Percentiles rank a stretch among this genome's conserved stretches.
phyloP scores from a whole-genome alignment of 352 stramenopile genomes.

The Phytopythium boreale region DNA sequence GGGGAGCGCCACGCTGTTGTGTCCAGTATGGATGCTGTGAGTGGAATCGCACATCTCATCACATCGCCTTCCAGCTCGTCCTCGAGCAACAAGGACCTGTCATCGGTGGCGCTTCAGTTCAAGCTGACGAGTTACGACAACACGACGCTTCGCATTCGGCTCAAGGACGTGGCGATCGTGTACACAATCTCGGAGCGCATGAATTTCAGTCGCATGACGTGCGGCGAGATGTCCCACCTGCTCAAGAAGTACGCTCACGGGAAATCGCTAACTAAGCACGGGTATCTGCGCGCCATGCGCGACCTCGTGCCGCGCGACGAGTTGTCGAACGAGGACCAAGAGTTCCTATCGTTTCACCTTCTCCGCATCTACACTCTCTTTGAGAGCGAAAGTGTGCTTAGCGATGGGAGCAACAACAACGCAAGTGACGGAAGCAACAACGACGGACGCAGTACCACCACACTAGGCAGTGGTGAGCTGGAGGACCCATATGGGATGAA shows the following conservation, averaged over 20 bases:
- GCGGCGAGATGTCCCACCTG: conserved; percentile 59
- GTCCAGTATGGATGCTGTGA: conserved; percentile 53
- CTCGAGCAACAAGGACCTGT: conserved; percentile 48
- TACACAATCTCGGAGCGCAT: conserved; percentile 87
- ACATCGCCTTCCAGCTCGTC: conserved; percentile 45
- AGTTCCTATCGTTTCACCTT: conserved; percentile 86
- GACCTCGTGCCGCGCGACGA: conserved; percentile 65
- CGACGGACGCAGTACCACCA: conserved; percentile 25
- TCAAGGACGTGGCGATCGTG: conserved; percentile 85
- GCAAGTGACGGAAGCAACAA: conserved; percentile 14
- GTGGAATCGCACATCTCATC: conserved; percentile 58
- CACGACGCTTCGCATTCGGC: conserved; percentile 68
- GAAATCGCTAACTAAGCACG: conserved; percentile 66
- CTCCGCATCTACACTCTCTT: conserved; percentile 82
- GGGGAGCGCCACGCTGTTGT: conserved; percentile 33
- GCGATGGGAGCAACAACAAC: conserved; percentile 33
- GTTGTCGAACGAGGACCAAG: conserved; percentile 82
- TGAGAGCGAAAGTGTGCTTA: conserved; percentile 63
- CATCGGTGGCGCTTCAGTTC: conserved; percentile 78
- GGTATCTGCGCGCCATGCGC: conserved; percentile 76
- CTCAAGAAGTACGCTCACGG: conserved; percentile 70
- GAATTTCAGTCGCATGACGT: conserved; percentile 69
- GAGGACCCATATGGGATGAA: conserved; percentile 23
- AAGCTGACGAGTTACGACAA: conserved; percentile 87
- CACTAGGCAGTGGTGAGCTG: conserved; percentile 10